Evolutionary conservation across 108 stramenopile species (phyloP).

Genomic region (Nannochloropsis oceanica): DNA sequence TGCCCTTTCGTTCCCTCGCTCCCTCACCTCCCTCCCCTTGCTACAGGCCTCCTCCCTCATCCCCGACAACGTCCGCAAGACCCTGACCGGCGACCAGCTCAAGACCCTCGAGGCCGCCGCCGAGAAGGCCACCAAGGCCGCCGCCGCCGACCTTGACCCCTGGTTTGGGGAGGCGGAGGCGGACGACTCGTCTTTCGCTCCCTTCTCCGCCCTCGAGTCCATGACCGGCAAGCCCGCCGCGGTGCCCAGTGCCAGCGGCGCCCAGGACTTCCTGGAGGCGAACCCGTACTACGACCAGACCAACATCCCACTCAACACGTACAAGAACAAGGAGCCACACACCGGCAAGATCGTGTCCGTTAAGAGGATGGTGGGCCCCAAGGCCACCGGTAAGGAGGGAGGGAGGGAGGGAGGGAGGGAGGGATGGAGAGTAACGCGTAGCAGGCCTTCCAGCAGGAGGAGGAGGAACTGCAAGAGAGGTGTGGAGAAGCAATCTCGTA

Average conservation of each 20-base stretch:
- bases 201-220: not conserved
- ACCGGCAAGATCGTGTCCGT: constrained; percentile 85
- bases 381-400: constrained; percentile 49
- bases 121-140: not conserved
- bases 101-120: not conserved
- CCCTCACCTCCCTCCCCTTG: no score
- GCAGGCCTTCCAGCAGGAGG: no score
- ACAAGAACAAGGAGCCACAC: constrained; percentile 93
- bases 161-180: not conserved
- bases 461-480: no score
- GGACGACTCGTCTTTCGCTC: not conserved
- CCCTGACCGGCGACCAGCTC: not conserved
- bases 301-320: constrained; percentile 72
- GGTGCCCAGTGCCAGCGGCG: constrained; percentile 17
- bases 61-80: not conserved
- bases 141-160: not conserved
- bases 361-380: constrained; percentile 90
- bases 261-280: constrained; percentile 91
- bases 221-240: not conserved
- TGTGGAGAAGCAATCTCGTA: no score
- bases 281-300: constrained; percentile 83
- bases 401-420: constrained; percentile 30
- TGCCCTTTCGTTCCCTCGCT: not conserved
- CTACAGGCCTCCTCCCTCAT: not conserved
- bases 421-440: no score